Evolutionary conservation across 2,329 filamentous ascomycete species (phyloP).

Genomic region (Paecilomyces niveus): DNA sequence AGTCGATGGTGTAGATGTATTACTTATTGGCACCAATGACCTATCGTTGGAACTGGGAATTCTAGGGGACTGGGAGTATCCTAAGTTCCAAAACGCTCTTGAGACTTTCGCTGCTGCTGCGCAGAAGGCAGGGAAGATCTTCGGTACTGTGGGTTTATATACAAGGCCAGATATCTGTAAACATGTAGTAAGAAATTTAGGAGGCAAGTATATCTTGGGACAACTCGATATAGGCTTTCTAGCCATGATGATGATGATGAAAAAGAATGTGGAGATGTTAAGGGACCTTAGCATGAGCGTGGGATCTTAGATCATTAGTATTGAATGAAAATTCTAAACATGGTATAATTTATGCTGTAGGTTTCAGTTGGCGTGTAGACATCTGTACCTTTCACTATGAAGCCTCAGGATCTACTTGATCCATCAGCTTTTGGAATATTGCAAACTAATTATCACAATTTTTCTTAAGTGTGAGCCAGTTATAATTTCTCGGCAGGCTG

Average conservation of each 20-base stretch:
- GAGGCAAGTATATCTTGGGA: constrained; percentile 8
- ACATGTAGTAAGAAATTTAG: constrained; percentile 1
- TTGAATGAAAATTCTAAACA: not conserved
- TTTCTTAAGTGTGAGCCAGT: too few relatives aligned
- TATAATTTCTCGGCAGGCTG: too few relatives aligned
- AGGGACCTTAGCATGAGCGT: not conserved
- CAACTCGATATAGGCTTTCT: constrained; percentile 10
- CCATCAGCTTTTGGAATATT: not conserved
- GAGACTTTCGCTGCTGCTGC: not conserved
- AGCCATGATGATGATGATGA: constrained; percentile 7
- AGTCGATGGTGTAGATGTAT: constrained; percentile 21
- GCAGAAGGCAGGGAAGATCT: constrained; percentile 1
- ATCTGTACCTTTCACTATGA: not conserved
- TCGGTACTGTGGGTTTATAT: constrained; percentile 1
- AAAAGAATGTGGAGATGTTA: constrained; percentile 4
- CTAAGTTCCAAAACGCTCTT: not conserved
- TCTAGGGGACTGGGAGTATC: constrained; percentile 9
- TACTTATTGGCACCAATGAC: constrained; percentile 26
- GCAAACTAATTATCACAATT: too few relatives aligned
- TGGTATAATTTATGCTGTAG: too few relatives aligned
- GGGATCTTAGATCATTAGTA: not conserved
- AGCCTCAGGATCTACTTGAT: not conserved
- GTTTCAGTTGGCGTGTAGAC: not conserved
- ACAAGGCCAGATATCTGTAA: not conserved
- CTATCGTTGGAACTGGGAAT: constrained; percentile 19